phyloP scores from a whole-genome alignment of 164 flowering plant species.

The grape (Vitis vinifera) region ASM3070453v1 NC_081811.1:23908501-23909000 shows the following conservation, averaged over 20 bases:
- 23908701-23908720: constrained; percentile 27
- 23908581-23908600: constrained; percentile 12
- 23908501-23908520: constrained; percentile 49
- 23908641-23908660: constrained; percentile 16
- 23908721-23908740: constrained; percentile 15
- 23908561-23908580: constrained; percentile 22
- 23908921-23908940: constrained; percentile 13
- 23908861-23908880: constrained; percentile 6
- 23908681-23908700: constrained; percentile 26
- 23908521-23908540: no score
- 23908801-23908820: constrained; percentile 12
- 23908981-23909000: constrained; percentile 23
- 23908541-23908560: constrained; percentile 24
- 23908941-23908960: constrained; percentile 20
- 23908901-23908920: not conserved
- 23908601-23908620: constrained; percentile 13
- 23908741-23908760: constrained; percentile 15
- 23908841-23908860: constrained; percentile 17
- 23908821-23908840: constrained; percentile 18
- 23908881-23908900: constrained; percentile 11
- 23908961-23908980: constrained; percentile 26
- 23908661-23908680: constrained; percentile 25
- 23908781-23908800: constrained; percentile 10
- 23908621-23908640: constrained; percentile 4
- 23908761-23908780: not conserved